Conservation (phyloP, 2,329 filamentous ascomycete genomes). For the Magnaporthiopsis rhizophila region DNA sequence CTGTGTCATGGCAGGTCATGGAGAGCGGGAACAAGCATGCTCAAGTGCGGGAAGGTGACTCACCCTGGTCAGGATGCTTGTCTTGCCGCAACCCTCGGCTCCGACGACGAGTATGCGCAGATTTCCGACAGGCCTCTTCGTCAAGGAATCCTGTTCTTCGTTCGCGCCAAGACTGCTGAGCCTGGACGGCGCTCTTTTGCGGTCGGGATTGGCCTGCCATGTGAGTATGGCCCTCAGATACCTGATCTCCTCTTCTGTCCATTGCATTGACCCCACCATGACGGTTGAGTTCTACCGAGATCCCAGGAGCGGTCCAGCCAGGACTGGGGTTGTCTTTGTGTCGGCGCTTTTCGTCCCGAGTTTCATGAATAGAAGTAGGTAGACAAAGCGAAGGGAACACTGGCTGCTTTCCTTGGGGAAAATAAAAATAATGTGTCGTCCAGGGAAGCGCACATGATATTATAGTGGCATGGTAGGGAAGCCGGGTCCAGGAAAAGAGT, state of each 20-base stretch:
- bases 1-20: background rate
- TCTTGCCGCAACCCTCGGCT: slow-evolving; percentile 31
- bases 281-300: background rate
- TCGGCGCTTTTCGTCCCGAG: background rate
- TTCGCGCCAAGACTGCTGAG: slow-evolving; percentile 9
- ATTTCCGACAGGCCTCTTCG: slow-evolving; percentile 21
- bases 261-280: slow-evolving; percentile 23
- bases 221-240: slow-evolving; percentile 31
- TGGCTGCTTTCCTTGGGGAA: too few species aligned
- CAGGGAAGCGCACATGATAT: background rate
- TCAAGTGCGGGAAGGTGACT: slow-evolving; percentile 4
- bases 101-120: slow-evolving; percentile 32
- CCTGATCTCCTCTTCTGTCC: slow-evolving; percentile 30
- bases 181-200: slow-evolving; percentile 13
- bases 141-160: slow-evolving; percentile 7
- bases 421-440: too few species aligned
- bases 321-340: background rate
- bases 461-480: background rate
- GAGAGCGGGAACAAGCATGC: background rate
- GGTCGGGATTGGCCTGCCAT: slow-evolving; percentile 27
- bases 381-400: background rate
- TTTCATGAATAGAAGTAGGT: background rate
- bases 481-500: background rate
- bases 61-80: slow-evolving; percentile 30
- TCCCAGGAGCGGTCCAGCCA: background rate